These are phyloP conservation scores for Chiua virens DNA, from an alignment of 768 basidiomycete species.

Conservation along the genomic window DNA sequence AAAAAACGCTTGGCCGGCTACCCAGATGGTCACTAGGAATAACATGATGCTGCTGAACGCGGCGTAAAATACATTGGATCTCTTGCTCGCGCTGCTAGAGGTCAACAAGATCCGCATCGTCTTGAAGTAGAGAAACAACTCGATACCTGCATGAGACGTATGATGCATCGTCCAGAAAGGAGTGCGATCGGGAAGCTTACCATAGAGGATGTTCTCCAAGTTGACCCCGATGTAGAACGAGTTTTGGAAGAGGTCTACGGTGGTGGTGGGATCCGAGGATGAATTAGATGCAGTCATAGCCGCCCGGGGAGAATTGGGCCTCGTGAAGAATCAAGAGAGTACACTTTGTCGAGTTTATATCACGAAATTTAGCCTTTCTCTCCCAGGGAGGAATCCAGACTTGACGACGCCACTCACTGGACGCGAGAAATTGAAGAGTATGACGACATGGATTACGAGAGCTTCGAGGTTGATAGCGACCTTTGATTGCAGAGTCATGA, in stretches of 20 bases:
- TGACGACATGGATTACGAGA: no score
- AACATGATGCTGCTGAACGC: slow-evolving; percentile 15
- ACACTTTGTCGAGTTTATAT: no score
- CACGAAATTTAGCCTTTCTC: no score
- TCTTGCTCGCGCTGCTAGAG: neutral
- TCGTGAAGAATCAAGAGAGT: no score
- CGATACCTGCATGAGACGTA: neutral
- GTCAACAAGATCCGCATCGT: neutral
- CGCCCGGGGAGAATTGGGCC: no score
- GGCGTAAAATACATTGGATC: slow-evolving; percentile 1
- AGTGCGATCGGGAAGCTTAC: neutral
- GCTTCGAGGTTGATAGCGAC: no score
- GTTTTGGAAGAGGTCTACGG: slow-evolving; percentile 2
- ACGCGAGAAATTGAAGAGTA: no score
- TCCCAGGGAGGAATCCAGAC: no score
- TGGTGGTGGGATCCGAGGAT: no score
- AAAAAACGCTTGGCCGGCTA: slow-evolving; percentile 14
- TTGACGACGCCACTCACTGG: no score
- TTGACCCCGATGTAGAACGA: slow-evolving; percentile 10
- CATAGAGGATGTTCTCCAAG: slow-evolving; percentile 12
- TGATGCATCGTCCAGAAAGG: neutral
- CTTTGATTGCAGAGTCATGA: no score
- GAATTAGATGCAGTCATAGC: no score
- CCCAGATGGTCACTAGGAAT: slow-evolving; percentile 27
- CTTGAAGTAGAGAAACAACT: slow-evolving; percentile 4